Percentiles rank a stretch among this genome's conserved stretches.
Conservation (phyloP, 2,329 filamentous ascomycete species). For the Xylariaceae sp. region DNA sequence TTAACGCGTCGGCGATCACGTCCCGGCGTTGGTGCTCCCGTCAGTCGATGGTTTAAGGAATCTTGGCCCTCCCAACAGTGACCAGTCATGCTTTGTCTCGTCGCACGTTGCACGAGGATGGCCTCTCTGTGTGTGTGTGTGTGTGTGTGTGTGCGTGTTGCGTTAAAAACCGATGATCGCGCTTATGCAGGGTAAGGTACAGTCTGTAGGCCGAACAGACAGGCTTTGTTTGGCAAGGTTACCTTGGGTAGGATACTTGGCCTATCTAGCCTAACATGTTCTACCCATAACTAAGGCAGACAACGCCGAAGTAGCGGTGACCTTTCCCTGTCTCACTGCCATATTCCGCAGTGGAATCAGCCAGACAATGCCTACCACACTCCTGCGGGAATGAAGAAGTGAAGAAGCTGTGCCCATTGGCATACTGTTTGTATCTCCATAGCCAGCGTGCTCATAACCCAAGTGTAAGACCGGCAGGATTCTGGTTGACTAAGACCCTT, state of each 20-base stretch:
- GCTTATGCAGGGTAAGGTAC: slow-evolving; percentile 16
- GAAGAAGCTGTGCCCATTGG: neutral
- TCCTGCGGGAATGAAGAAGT: slow-evolving; percentile 3
- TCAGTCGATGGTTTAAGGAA: neutral
- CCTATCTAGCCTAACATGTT: too few relatives aligned
- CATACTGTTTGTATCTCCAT: slow-evolving; percentile 3
- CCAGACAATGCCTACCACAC: slow-evolving; percentile 1
- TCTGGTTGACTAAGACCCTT: neutral
- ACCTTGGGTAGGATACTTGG: slow-evolving; percentile 1
- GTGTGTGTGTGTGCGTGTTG: neutral
- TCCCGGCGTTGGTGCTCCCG: slow-evolving; percentile 6
- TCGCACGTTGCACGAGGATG: neutral
- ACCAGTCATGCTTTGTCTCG: neutral
- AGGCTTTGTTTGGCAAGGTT: slow-evolving; percentile 7
- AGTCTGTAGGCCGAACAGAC: neutral
- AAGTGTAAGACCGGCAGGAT: neutral
- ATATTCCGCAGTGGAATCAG: slow-evolving; percentile 9
- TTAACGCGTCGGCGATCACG: slow-evolving; percentile 9
- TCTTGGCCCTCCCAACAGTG: neutral
- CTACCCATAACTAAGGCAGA: neutral
- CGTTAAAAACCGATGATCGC: slow-evolving; percentile 15
- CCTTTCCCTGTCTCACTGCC: slow-evolving; percentile 9
- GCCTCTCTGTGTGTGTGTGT: neutral
- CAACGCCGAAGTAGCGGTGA: slow-evolving; percentile 15
- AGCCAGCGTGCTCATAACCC: too few relatives aligned